phyloP scores from a whole-genome alignment of 768 basidiomycete species.

The Pulveroboletus frians region DNA sequence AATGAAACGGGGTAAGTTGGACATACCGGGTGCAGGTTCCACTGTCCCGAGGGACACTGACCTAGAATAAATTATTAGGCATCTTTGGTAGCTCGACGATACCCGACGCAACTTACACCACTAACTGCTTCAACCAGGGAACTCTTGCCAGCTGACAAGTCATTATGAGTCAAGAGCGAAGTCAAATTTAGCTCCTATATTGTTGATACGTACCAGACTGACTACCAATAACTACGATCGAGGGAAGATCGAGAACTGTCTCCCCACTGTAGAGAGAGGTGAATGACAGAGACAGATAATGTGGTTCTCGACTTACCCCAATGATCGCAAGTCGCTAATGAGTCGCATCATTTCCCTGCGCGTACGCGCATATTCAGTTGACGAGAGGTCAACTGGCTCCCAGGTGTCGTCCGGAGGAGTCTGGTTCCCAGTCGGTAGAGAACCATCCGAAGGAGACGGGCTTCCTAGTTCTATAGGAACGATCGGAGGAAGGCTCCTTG shows the following conservation, averaged over 20 bases:
- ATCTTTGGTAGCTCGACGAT: not conserved
- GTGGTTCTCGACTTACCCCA: conserved; percentile 32
- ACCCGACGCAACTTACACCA: conserved; percentile 35
- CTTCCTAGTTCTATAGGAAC: not conserved
- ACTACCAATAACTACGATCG: conserved; percentile 50
- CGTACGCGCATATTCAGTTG: conserved; percentile 36
- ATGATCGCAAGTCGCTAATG: conserved; percentile 32
- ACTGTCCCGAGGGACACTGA: conserved; percentile 56
- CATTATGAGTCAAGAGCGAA: not conserved
- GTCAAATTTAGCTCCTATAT: not conserved
- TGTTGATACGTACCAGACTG: conserved; percentile 42
- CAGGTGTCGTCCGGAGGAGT: too few relatives aligned
- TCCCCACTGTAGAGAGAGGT: conserved; percentile 30
- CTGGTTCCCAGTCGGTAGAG: not conserved
- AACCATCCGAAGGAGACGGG: conserved; percentile 11
- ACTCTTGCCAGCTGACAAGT: conserved; percentile 48
- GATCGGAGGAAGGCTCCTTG: too few relatives aligned
- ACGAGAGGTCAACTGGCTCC: conserved; percentile 18
- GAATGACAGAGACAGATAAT: not conserved
- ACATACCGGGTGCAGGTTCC: conserved; percentile 54
- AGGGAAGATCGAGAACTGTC: conserved; percentile 41
- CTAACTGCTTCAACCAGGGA: conserved; percentile 55
- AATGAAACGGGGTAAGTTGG: not conserved
- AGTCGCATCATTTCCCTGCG: conserved; percentile 39
- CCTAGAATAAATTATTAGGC: conserved; percentile 30